Evolutionary conservation across 768 basidiomycete species (phyloP).

Genomic region (Hypholoma sublateritium): DNA sequence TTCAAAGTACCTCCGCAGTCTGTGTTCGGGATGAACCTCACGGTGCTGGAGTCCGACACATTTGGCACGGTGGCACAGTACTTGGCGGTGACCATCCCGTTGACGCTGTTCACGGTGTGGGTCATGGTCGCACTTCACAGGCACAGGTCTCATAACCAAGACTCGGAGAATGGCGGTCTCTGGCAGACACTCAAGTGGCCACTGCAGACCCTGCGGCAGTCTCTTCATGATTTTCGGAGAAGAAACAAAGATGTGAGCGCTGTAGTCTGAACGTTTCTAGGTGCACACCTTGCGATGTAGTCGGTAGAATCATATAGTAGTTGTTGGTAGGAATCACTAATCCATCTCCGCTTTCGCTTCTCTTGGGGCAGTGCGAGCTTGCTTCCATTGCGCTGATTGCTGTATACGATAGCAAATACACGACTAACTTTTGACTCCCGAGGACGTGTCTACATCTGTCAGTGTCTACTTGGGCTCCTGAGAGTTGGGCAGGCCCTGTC

Average conservation of each 20-base stretch:
- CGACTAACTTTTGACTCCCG: no score
- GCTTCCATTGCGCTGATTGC: no score
- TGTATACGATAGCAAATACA: background rate
- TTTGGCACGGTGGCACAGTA: conserved; percentile 36
- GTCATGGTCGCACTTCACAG: conserved; percentile 43
- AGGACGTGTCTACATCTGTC: background rate
- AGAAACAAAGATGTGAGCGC: no score
- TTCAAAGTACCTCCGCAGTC: conserved; percentile 25
- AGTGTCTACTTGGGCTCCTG: background rate
- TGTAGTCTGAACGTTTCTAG: no score
- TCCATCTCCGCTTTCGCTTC: no score
- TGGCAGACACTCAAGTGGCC: conserved; percentile 15
- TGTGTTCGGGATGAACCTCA: conserved; percentile 51
- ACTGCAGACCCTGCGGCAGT: background rate
- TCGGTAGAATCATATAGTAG: no score
- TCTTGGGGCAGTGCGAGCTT: no score
- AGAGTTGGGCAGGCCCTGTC: background rate
- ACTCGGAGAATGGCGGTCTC: conserved; percentile 2
- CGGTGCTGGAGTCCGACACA: conserved; percentile 29
- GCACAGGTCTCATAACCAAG: conserved; percentile 6
- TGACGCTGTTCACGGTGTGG: conserved; percentile 46
- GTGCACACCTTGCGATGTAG: no score
- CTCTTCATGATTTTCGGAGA: no score
- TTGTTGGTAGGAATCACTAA: no score
- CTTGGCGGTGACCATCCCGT: conserved; percentile 33